Base-by-base conservation (phyloP, 495 filamentous ascomycete genomes). In the Talaromyces stipitatus region DNA sequence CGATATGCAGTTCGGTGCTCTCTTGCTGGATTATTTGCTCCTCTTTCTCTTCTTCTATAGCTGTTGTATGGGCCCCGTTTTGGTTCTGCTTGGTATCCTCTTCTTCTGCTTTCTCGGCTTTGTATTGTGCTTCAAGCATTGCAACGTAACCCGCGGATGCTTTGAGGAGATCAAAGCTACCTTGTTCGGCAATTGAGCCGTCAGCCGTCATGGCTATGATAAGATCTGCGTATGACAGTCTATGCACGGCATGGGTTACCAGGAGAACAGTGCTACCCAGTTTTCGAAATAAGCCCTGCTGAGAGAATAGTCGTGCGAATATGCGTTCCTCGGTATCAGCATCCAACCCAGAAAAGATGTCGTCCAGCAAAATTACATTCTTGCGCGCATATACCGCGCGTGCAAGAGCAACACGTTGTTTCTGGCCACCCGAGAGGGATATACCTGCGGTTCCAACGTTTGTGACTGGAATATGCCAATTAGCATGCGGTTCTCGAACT, bases 341-440 rank as follows among this genome's bases (percentile, higher is more conserved):
- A 62, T 88, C 85, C 6, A 87, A 69, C 1, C 80, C 82, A 55
- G 77, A 85, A 20, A 89, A 74, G 9, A 82, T 70, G 60, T 88
- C 81, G 55, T 85, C 83, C 2, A 86, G 64, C 9, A 86, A 67
- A 28, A 82, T 60, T 7, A 84, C 62, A 26, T 78, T 70, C 11
- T 74, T 69, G 14, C 78, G 60, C 7, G 80, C 64, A 62, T 87
- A 86, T 4, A 84, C 66, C 36, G 80, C 81, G 23, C 84, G 68
- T 23, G 84, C 83, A 14, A 86, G 68, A 18, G 79, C 75, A 30
- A 91, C 74, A 27, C 88, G 75, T 87, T 88, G 91, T 62, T 85
- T 78, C 62, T 92, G 88, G 5, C 88, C 88, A 55, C 88, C 88
- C 53, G 84, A 88, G 2, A 92, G 72, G 61, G 90, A 91, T 60